Evolutionary conservation across 164 flowering plant genomes (phyloP), one percentile per base, ranked within the genome.

Genomic region (Cinnamomum chago): DNA sequence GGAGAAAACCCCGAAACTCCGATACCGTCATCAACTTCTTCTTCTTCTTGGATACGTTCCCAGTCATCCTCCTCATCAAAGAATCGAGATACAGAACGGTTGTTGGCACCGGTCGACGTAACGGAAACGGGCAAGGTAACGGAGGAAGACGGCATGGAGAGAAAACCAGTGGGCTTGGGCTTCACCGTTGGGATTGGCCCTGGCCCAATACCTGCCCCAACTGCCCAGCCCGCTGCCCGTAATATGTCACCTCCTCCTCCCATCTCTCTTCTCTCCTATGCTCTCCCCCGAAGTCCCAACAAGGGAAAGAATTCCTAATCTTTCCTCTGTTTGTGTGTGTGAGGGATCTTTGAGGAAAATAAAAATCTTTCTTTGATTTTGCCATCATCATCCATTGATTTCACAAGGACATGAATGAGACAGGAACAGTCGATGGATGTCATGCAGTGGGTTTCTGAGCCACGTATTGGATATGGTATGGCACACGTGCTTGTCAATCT

Each of bases 211-310:
- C 82, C 82, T 0, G 81, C 81, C n/a, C 86, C 78, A 1, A 83
- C 84, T 2, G 81, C 79, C 50, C 89, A 81, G 1, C 90, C 85
- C 6, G 84, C 86, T 17, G 81, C 72, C 73, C 89, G 82, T 13
- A 86, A 50, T 80, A 86, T 76, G 5, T 6, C n/a, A 70, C 85
- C 82, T 28, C 85, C 83, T 30, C 35, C 35, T 4, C 35, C 35
- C 35, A 30, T 30, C 0, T 30, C 35, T 4, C 35, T 30, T 0
- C 35, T 30, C 35, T 30, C 5, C 5, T 9, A 11, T 7, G 47
- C 80, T 23, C 85, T 83, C 73, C 78, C 77, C 77, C 58, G 2
- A 3, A 14, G 20, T 55, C 60, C 20, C n/a, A 17, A 55, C 5
- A 55, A 55, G n/a, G 60, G n/a, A 55, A 14, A 14, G n/a, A 2